Percentiles rank a stretch among this genome's conserved stretches.
phyloP scores from a whole-genome alignment of 2,329 filamentous ascomycete species.

The Dryadomyces quercus-mongolicae region DNA sequence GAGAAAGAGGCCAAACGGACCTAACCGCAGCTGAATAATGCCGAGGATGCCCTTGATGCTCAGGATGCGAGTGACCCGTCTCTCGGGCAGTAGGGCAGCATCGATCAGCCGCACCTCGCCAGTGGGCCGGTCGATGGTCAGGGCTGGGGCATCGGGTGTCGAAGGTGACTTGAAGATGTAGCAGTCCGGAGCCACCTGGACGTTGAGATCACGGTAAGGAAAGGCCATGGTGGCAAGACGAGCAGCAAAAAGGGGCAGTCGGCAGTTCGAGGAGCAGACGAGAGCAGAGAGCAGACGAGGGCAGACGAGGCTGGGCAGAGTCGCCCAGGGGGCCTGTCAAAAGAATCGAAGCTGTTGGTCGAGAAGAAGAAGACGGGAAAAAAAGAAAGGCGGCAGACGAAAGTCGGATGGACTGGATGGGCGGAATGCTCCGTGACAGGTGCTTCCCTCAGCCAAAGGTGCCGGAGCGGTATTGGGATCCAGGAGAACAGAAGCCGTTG shows the following conservation, averaged over 20 bases:
- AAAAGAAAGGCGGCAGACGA: background rate
- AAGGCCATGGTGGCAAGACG: slow-evolving; percentile 22
- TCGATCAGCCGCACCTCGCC: slow-evolving; percentile 81
- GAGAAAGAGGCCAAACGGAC: slow-evolving; percentile 32
- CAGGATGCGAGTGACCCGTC: slow-evolving; percentile 62
- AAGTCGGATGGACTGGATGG: background rate
- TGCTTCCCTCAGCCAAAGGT: too few relatives aligned
- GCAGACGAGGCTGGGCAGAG: background rate
- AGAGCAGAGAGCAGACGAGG: background rate
- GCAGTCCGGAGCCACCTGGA: slow-evolving; percentile 80
- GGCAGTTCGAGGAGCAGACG: too few relatives aligned
- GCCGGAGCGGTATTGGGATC: background rate
- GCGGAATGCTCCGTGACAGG: too few relatives aligned
- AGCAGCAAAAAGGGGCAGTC: background rate
- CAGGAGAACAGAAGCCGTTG: background rate
- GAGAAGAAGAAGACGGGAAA: background rate
- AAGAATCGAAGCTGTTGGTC: background rate
- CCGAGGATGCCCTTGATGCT: slow-evolving; percentile 93
- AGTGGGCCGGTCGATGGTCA: slow-evolving; percentile 84
- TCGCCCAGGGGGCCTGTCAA: background rate
- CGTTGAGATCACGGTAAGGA: slow-evolving; percentile 93
- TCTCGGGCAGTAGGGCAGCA: slow-evolving; percentile 60
- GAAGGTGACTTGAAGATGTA: slow-evolving; percentile 97
- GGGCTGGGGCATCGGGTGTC: slow-evolving; percentile 73
- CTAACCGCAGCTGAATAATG: slow-evolving; percentile 83